A percentile compares a stretch with the other conserved stretches of the same genome.
Conservation (phyloP, 306 rosid genomes). For the Cyamopsis tetragonoloba region DNA sequence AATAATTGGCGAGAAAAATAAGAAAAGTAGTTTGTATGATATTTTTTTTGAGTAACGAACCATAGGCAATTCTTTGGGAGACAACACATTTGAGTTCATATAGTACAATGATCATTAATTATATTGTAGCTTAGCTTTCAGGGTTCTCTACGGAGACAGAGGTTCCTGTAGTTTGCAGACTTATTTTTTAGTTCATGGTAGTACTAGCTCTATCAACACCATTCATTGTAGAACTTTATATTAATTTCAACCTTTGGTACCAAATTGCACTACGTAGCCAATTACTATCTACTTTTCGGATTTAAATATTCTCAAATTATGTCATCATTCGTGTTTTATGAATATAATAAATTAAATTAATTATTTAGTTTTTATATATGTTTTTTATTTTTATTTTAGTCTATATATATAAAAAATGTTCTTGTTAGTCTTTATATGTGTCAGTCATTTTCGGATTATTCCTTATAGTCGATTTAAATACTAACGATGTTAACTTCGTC, state of each 20-base stretch:
- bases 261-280: neutral
- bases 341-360: too few relatives aligned
- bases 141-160: slow-evolving; percentile 24
- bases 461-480: too few relatives aligned
- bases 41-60: neutral
- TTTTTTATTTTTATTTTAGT: too few relatives aligned
- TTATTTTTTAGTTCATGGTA: neutral
- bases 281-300: neutral
- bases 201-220: slow-evolving; percentile 20
- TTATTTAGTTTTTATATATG: too few relatives aligned
- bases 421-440: too few relatives aligned
- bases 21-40: neutral
- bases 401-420: too few relatives aligned
- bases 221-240: slow-evolving; percentile 11
- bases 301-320: too few relatives aligned
- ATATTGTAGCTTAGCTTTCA: slow-evolving; percentile 24
- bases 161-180: slow-evolving; percentile 19
- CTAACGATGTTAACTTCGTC: too few relatives aligned
- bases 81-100: neutral
- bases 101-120: slow-evolving; percentile 13
- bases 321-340: too few relatives aligned
- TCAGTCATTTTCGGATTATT: too few relatives aligned
- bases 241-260: neutral
- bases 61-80: neutral
- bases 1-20: neutral